Evolutionary conservation across 495 filamentous ascomycete species (phyloP).

Genomic region (Xeromyces bisporus): DNA sequence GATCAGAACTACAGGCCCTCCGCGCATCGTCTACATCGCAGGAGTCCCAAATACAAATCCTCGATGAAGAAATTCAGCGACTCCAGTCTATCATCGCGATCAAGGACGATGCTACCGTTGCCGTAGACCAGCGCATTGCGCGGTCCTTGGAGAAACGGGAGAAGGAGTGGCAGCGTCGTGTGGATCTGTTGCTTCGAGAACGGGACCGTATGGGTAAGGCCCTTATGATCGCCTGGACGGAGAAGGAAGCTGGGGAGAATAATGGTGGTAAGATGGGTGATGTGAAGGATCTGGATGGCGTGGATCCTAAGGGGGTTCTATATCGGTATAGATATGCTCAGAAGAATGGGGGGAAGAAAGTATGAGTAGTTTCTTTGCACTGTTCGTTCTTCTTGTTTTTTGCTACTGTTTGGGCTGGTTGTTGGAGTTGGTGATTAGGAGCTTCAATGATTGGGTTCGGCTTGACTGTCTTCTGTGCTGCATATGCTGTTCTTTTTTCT

Average conservation of each 20-base stretch:
- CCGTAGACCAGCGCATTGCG: constrained; percentile 25
- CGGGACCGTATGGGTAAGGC: constrained; percentile 36
- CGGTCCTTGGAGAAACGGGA: constrained; percentile 31
- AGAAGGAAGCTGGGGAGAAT: constrained; percentile 26
- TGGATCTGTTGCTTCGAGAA: constrained; percentile 38
- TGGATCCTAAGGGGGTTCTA: no score
- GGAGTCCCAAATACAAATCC: constrained; percentile 12
- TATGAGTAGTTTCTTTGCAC: constrained; percentile 1
- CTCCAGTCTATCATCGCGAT: constrained; percentile 21
- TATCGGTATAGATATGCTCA: background rate
- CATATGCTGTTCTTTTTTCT: no score
- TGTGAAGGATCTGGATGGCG: background rate
- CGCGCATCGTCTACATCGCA: constrained; percentile 9
- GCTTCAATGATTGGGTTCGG: no score
- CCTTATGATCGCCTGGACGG: constrained; percentile 32
- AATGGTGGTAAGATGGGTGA: constrained; percentile 10
- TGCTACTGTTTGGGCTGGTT: no score
- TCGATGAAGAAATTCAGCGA: constrained; percentile 17
- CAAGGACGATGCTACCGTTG: constrained; percentile 26
- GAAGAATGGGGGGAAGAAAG: constrained; percentile 8
- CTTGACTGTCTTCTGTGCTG: no score
- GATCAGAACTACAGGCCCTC: constrained; percentile 19
- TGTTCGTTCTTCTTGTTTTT: background rate
- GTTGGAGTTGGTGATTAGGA: no score
- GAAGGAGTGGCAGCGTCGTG: constrained; percentile 33